Evolutionary conservation across 352 stramenopile genomes (phyloP).

Genomic region (Pythium angustatum): DNA sequence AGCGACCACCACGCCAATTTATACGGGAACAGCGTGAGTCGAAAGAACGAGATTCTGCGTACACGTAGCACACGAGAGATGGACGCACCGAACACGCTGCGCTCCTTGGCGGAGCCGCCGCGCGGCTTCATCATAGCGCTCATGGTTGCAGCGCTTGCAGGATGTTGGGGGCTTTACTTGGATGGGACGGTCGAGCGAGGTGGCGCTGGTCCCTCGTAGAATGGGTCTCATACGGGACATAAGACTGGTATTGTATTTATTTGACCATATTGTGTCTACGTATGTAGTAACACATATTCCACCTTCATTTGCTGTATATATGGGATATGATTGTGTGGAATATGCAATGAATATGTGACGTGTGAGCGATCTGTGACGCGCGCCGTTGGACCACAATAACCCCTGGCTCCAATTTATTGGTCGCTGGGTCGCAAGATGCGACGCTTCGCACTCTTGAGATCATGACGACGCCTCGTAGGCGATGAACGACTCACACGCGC

Average conservation of each 20-base stretch:
- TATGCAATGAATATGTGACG: too few relatives aligned
- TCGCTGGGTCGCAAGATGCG: not conserved
- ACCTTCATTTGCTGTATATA: too few relatives aligned
- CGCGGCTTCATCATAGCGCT: slow-evolving; percentile 49
- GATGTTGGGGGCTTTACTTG: not conserved
- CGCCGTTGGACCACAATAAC: too few relatives aligned
- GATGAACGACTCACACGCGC: slow-evolving; percentile 23
- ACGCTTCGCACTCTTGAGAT: not conserved
- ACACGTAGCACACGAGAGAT: slow-evolving; percentile 6
- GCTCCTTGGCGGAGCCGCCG: slow-evolving; percentile 73
- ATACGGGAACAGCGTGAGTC: not conserved
- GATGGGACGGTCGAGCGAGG: too few relatives aligned
- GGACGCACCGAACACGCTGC: slow-evolving; percentile 83
- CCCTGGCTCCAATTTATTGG: slow-evolving; percentile 8
- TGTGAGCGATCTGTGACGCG: too few relatives aligned
- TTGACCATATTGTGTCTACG: too few relatives aligned
- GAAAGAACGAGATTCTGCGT: not conserved
- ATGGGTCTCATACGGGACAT: too few relatives aligned
- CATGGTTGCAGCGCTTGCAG: slow-evolving; percentile 16
- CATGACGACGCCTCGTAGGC: slow-evolving; percentile 5
- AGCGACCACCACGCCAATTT: not conserved
- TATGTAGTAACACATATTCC: too few relatives aligned
- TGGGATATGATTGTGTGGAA: too few relatives aligned
- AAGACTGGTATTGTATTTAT: too few relatives aligned
- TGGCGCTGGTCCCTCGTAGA: too few relatives aligned